Conservation (phyloP, 2,329 filamentous ascomycete species). For the Penicillium olsonii region DNA sequence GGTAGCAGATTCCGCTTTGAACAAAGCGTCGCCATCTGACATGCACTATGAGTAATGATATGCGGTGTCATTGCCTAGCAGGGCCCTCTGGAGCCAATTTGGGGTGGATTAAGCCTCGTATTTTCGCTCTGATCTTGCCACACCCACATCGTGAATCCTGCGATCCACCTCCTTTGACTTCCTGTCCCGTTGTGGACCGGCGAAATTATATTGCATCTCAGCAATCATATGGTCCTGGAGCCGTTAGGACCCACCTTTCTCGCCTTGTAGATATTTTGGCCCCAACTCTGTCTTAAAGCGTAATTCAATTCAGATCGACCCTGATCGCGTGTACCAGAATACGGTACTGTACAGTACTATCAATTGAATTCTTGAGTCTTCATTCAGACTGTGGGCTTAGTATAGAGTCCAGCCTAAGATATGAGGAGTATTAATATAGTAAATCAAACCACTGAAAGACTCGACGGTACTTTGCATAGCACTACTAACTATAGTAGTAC, state of each 20-base stretch:
- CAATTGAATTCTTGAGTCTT: too few species aligned
- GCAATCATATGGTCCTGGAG: neutral
- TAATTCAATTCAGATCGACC: too few species aligned
- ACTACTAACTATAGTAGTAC: too few species aligned
- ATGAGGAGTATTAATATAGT: too few species aligned
- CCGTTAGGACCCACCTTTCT: conserved; percentile 12
- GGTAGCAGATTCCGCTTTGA: neutral
- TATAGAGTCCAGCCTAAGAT: too few species aligned
- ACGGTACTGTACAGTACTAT: too few species aligned
- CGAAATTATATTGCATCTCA: neutral
- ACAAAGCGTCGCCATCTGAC: neutral
- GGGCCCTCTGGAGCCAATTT: too few species aligned
- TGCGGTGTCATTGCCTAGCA: neutral
- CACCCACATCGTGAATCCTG: too few species aligned
- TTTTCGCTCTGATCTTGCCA: conserved; percentile 6
- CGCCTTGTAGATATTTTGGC: neutral
- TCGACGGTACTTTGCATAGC: too few species aligned
- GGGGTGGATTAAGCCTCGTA: conserved; percentile 3
- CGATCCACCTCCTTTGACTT: neutral
- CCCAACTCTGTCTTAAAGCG: neutral
- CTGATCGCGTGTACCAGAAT: too few species aligned
- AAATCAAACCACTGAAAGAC: too few species aligned
- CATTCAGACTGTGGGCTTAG: too few species aligned
- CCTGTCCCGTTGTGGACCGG: neutral
- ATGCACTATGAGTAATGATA: neutral